These are phyloP conservation scores for Wallacemonas sp. DNA, from an alignment of 208 protist species.

Conservation along the genomic window DNA sequence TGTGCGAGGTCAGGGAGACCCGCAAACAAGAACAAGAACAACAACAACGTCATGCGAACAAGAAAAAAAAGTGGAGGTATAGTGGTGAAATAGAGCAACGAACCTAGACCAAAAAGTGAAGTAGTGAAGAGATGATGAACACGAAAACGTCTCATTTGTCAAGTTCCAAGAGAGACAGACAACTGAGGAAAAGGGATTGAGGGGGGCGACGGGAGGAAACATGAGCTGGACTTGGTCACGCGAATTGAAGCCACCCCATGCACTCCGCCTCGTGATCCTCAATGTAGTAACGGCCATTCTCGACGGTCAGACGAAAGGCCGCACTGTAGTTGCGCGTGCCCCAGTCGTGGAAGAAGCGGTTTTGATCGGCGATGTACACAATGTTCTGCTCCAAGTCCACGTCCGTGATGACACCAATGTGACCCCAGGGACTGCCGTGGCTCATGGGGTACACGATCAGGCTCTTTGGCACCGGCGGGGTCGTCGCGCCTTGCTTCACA, in stretches of 20 bases:
- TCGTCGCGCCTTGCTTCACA: constrained; percentile 46
- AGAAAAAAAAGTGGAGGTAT: too few species aligned
- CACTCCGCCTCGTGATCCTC: constrained; percentile 63
- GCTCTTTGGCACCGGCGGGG: constrained; percentile 47
- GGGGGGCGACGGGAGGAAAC: too few species aligned
- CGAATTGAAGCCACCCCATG: constrained; percentile 55
- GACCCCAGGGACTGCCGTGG: constrained; percentile 59
- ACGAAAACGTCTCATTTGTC: too few species aligned
- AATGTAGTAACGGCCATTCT: constrained; percentile 58
- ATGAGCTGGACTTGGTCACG: constrained; percentile 1
- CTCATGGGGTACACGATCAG: constrained; percentile 82
- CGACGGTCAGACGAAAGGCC: constrained; percentile 44
- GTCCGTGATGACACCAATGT: constrained; percentile 81
- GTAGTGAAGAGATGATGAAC: too few species aligned
- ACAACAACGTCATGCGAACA: too few species aligned
- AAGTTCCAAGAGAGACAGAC: too few species aligned
- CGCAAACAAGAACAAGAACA: too few species aligned
- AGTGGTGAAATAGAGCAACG: too few species aligned
- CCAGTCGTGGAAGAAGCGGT: constrained; percentile 81
- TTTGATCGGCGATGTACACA: constrained; percentile 79
- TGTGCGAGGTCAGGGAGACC: too few species aligned
- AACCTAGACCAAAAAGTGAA: too few species aligned
- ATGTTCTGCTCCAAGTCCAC: constrained; percentile 32
- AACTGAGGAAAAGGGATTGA: too few species aligned
- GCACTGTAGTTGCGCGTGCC: constrained; percentile 45